phyloP scores from a whole-genome alignment of 768 basidiomycete species.

The Leccinum pellstonianum region DNA sequence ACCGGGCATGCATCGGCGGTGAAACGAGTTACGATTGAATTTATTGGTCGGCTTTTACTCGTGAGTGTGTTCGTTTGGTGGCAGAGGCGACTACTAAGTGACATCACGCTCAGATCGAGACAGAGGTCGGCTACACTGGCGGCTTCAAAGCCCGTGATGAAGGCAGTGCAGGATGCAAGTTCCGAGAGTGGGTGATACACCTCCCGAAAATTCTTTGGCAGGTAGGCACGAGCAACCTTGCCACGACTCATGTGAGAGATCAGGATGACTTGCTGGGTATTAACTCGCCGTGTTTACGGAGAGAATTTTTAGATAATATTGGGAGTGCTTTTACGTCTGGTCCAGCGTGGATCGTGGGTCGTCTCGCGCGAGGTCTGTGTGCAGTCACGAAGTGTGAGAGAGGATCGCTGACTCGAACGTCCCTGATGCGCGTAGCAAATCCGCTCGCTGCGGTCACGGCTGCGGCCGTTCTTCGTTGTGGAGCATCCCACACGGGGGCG shows the following conservation, averaged over 20 bases:
- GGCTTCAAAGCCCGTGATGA: constrained; percentile 39
- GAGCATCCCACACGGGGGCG: constrained; percentile 72
- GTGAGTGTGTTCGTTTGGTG: constrained; percentile 40
- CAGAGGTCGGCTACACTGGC: constrained; percentile 52
- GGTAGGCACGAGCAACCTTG: constrained; percentile 54
- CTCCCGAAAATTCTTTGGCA: constrained; percentile 89
- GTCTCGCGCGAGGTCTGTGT: constrained; percentile 44
- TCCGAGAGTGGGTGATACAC: constrained; percentile 68
- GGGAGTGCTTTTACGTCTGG: constrained; percentile 57
- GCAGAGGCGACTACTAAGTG: constrained; percentile 4
- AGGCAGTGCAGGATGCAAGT: constrained; percentile 26
- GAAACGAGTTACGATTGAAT: constrained; percentile 71
- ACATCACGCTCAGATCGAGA: constrained; percentile 50
- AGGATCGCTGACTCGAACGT: constrained; percentile 11
- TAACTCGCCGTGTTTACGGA: constrained; percentile 7
- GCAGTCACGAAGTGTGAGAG: constrained; percentile 1
- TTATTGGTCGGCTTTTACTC: constrained; percentile 66
- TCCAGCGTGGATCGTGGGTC: constrained; percentile 54
- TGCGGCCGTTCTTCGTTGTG: constrained; percentile 80
- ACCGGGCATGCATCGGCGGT: constrained; percentile 57
- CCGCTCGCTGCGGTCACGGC: constrained; percentile 50
- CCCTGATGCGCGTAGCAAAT: constrained; percentile 41
- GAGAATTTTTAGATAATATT: constrained; percentile 47
- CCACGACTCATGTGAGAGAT: constrained; percentile 57
- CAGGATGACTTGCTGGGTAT: neutral